Percentiles rank a stretch among this genome's conserved stretches.
phyloP scores from a whole-genome alignment of 2,329 filamentous ascomycete genomes.

The Hawksworthiomyces lignivorus region DNA sequence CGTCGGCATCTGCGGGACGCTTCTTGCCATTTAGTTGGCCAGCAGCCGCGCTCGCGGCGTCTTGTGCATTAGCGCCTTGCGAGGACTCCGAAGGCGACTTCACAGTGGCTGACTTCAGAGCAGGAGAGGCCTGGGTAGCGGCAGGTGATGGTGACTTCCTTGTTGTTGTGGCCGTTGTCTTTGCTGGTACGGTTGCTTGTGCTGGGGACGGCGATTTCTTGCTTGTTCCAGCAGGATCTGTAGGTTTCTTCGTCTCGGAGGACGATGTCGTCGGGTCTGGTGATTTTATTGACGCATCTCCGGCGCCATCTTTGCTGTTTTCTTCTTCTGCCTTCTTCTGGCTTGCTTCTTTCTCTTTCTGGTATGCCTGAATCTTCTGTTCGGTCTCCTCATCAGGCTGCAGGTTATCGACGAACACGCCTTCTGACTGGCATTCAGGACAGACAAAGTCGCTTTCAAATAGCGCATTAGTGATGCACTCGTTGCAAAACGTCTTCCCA shows the following conservation, averaged over 20 bases:
- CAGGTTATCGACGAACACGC: slow-evolving; percentile 88
- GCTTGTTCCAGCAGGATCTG: too few species aligned
- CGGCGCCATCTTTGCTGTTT: slow-evolving; percentile 5
- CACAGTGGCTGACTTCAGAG: too few species aligned
- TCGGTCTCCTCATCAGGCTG: slow-evolving; percentile 71
- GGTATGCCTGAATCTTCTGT: slow-evolving; percentile 69
- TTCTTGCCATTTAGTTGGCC: slow-evolving; percentile 53
- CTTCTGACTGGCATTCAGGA: slow-evolving; percentile 82
- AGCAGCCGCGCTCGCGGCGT: slow-evolving; percentile 20
- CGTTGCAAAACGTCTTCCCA: slow-evolving; percentile 96
- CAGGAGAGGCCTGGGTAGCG: too few species aligned
- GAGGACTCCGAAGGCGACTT: slow-evolving; percentile 5
- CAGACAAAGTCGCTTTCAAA: slow-evolving; percentile 98
- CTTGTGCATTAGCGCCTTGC: slow-evolving; percentile 5
- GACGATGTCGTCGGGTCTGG: neutral
- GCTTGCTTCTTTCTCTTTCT: slow-evolving; percentile 47
- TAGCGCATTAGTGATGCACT: slow-evolving; percentile 98
- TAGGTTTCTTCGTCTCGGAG: neutral
- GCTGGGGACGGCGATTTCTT: neutral
- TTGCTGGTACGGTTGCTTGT: neutral
- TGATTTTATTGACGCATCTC: slow-evolving; percentile 24
- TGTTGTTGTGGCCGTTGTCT: neutral
- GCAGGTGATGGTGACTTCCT: slow-evolving; percentile 19
- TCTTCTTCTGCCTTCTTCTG: slow-evolving; percentile 22
- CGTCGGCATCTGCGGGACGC: slow-evolving; percentile 67